Percentiles rank a stretch among this genome's conserved stretches.
Evolutionary conservation across 2,329 filamentous ascomycete species (phyloP).

Genomic region (Pseudogymnoascus sp.): DNA sequence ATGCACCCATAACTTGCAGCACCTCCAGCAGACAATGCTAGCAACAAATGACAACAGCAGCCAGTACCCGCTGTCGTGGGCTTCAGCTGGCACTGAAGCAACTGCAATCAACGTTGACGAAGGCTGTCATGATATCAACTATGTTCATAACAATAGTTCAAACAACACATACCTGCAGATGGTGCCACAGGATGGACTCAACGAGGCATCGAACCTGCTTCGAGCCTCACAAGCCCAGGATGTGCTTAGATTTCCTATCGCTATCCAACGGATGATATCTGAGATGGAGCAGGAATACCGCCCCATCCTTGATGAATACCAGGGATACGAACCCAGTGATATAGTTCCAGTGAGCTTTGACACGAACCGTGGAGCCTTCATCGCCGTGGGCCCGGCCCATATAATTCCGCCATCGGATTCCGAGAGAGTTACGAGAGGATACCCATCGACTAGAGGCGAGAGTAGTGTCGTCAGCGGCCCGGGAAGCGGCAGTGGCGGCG

Average conservation of each 20-base stretch:
- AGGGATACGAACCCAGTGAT: neutral
- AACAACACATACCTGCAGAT: neutral
- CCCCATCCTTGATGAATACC: neutral
- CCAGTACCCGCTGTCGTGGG: neutral
- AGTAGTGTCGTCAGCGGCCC: conserved; percentile 1
- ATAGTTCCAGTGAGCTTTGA: neutral
- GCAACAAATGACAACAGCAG: neutral
- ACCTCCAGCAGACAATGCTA: neutral
- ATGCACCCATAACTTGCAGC: neutral
- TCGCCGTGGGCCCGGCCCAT: neutral
- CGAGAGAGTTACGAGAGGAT: neutral
- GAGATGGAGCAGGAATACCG: neutral
- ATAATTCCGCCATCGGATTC: neutral
- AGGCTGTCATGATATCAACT: neutral
- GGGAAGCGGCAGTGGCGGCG: neutral
- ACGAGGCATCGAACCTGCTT: neutral
- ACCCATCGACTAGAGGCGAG: neutral
- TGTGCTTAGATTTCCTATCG: neutral
- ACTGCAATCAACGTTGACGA: neutral
- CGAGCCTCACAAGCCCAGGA: conserved; percentile 1
- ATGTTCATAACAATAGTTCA: neutral
- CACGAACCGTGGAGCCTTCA: neutral
- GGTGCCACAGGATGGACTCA: conserved; percentile 1
- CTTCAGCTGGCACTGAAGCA: neutral
- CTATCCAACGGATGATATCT: neutral